Base-by-base conservation (phyloP, 2,329 filamentous ascomycete genomes). In the Alternaria panax region DNA sequence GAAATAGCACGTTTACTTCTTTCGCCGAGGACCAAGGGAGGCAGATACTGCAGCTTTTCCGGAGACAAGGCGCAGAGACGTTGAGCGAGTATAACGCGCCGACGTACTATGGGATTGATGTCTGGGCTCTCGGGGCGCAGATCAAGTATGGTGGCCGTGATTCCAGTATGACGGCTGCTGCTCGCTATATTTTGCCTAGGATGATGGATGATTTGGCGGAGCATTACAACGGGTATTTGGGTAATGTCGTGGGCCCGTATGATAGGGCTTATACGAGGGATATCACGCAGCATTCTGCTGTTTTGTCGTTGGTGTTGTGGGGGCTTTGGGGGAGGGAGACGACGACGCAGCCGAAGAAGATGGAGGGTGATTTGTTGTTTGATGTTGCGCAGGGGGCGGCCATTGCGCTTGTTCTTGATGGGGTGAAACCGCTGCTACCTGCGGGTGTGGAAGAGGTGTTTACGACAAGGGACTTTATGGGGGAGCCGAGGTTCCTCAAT, bases 241-340 rank as follows among this genome's bases (percentile, higher is more conserved):
- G 72, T 2, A 77, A 78, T 51, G 65, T 78, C 51, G 77, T 69
- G 0, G 77, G 76, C 0, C 77, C 76, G 25, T 79, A 79, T 47
- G 76, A 80, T 60, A 70, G 78, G 14, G 77, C 77, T 7, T 80
- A 79, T 63, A 78, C 75, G 4, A 69, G 77, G n/a, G 78, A 80
- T 57, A 78, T 79, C 60, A 78, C 78, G 1, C 68, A 69, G 5
- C 79, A 82, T 59, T 79, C 76, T 1, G 70, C 79, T 0, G 78
- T 82, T 38, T 62, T 82, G n/a, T 75, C 76, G 11, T 68, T 80
- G 52, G 81, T 77, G 62, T 80, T 75, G 70, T 83, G 81, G 80
- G 77, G 78, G 5, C 63, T 82, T 9, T 81, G 75, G 51, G 81
- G 80, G 0, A 74, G 78, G 40, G 75, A 76, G 4, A 75, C 74